Conservation (phyloP, 2,329 filamentous ascomycete species). For the Pyricularia sp. region DNA sequence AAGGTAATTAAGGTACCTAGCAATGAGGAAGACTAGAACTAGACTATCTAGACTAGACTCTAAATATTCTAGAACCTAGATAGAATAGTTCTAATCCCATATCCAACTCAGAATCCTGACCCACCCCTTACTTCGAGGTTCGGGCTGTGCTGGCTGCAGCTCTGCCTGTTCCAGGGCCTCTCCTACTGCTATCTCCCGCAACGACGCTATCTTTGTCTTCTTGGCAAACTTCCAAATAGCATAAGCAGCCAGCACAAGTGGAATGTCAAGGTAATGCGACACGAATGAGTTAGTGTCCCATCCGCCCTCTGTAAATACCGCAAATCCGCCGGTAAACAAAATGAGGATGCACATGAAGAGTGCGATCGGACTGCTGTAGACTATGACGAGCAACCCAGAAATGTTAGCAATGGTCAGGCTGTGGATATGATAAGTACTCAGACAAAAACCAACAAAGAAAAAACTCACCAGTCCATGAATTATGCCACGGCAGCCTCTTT, state of each 20-base stretch:
- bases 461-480: constrained; percentile 49
- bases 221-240: constrained; percentile 58
- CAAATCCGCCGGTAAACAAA: constrained; percentile 59
- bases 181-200: constrained; percentile 40
- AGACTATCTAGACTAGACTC: no score
- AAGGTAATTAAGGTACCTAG: no score
- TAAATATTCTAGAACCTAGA: neutral
- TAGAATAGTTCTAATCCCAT: constrained; percentile 22
- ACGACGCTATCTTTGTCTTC: constrained; percentile 43
- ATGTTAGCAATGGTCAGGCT: neutral
- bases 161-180: constrained; percentile 41
- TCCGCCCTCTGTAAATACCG: constrained; percentile 42
- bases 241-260: constrained; percentile 46
- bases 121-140: constrained; percentile 17
- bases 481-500: constrained; percentile 49
- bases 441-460: neutral
- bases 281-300: constrained; percentile 56
- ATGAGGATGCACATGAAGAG: constrained; percentile 56
- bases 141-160: constrained; percentile 19
- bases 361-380: constrained; percentile 45
- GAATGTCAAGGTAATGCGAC: constrained; percentile 55
- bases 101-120: constrained; percentile 24
- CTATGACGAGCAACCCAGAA: constrained; percentile 21
- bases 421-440: neutral
- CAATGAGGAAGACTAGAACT: neutral